Evolutionary conservation across 2,329 filamentous ascomycete genomes (phyloP), one percentile per base, ranked within the genome.

Genomic region (Claviceps lovelessii): DNA sequence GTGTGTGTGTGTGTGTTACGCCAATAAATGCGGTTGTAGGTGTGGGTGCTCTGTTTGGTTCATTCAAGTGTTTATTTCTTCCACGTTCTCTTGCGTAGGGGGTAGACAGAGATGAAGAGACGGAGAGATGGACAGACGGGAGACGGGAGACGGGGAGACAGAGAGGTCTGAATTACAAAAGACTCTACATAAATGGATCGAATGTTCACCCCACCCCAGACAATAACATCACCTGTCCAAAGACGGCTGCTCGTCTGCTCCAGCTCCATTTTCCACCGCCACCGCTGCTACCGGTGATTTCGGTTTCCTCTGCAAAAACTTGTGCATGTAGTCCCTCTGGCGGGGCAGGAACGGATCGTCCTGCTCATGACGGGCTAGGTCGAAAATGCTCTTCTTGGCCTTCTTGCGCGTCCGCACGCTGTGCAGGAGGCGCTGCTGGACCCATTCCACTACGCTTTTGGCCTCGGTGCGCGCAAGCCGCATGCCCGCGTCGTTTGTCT

Each of bases 401-500:
- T 72, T 76, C 49, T 73, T 75, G 60, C 77, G 79, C 11, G 86
- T 86, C 51, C 89, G 77, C 50, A 91, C 83, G 3, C 80, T 78
- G 64, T 85, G 83, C 49, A 82, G 70, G 15, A 96, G 73, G 54
- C 90, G 80, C 62, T 86, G 82, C 56, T 84, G 78, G n/a, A 95
- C 71, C 55, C 83, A 77, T 62, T 94, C 86, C 44, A 95, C 74
- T 11, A 78, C 76, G 54, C 83, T 82, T 68, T 95, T 95, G 13
- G 86, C 82, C 63, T 94, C 83, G 35, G 87, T 85, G 35, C 86
- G 79, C 17, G 79, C 77, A 56, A 93, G 74, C 28, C 81, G 81
- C 48, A 88, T 85, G 45, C 87, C 88, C 1, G 83, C 78, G 62
- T 90, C 87, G 56, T 84, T 78, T 62, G 95, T 94, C 44, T 76